These are phyloP conservation scores for Melocanna baccifera DNA, from an alignment of 176 grass and related monocot species.

Conservation along the genomic window DNA sequence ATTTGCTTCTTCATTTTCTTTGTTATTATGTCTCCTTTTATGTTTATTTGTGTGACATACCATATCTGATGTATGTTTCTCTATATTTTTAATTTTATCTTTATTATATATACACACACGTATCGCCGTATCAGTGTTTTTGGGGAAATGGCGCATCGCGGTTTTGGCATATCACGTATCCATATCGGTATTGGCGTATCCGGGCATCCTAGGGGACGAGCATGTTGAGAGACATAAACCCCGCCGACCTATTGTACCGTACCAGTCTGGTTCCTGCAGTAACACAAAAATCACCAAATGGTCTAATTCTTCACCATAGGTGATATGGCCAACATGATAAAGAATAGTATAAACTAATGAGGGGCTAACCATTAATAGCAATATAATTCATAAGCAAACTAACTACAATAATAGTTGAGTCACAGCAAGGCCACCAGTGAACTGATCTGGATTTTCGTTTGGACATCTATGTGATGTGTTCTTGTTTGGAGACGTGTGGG, in stretches of 20 bases:
- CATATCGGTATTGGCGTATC: too few species aligned
- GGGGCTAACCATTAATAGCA: not conserved
- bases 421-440: not conserved
- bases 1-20: too few species aligned
- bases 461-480: not conserved
- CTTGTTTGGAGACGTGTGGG: not conserved
- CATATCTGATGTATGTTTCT: too few species aligned
- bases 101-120: too few species aligned
- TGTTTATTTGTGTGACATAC: too few species aligned
- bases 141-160: too few species aligned
- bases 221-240: not conserved
- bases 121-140: too few species aligned
- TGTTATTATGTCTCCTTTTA: too few species aligned
- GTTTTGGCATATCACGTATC: too few species aligned
- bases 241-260: not conserved
- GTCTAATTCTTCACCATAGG: not conserved
- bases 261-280: not conserved
- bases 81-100: too few species aligned
- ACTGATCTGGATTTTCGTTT: constrained; percentile 6
- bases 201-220: too few species aligned
- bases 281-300: constrained; percentile 9
- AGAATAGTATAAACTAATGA: not conserved
- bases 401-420: not conserved
- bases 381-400: constrained; percentile 8
- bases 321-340: not conserved